Evolutionary conservation across 768 basidiomycete species (phyloP).

Genomic region (Collybia mongolica): DNA sequence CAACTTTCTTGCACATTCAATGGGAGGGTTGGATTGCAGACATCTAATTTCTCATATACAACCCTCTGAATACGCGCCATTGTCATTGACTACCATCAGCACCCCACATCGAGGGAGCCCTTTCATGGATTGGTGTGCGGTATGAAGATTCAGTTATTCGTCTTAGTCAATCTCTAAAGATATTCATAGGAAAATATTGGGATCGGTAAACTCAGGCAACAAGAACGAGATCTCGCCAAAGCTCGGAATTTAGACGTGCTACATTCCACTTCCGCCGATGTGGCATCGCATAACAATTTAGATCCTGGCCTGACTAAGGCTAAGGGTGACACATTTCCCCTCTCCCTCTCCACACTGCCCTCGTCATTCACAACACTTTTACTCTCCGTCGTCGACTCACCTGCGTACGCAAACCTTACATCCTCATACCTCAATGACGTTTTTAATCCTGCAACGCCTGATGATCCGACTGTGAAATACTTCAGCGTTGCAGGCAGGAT

Average conservation of each 20-base stretch:
- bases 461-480: constrained; percentile 84
- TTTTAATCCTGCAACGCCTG: constrained; percentile 83
- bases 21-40: constrained; percentile 96
- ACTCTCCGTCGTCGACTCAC: constrained; percentile 88
- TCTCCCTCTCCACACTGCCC: constrained; percentile 66
- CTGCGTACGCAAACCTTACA: constrained; percentile 93
- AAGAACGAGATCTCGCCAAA: constrained; percentile 31
- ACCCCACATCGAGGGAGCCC: constrained; percentile 97
- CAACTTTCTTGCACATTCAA: constrained; percentile 95
- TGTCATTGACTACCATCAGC: constrained; percentile 84
- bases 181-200: constrained; percentile 79
- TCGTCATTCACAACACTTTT: constrained; percentile 86
- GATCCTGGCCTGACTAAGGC: constrained; percentile 7
- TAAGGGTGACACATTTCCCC: constrained; percentile 34
- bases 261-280: background rate
- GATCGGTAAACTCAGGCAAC: constrained; percentile 64
- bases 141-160: constrained; percentile 32
- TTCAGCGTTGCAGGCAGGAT: constrained; percentile 88
- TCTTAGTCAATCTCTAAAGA: background rate
- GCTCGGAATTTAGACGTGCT: background rate
- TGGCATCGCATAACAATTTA: background rate
- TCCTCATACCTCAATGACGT: constrained; percentile 73
- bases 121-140: constrained; percentile 99
- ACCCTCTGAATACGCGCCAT: constrained; percentile 79
- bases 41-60: constrained; percentile 86